Base-by-base conservation (phyloP, 1,284 basidiomycete species). In the Pseudozyma thailandica region DNA sequence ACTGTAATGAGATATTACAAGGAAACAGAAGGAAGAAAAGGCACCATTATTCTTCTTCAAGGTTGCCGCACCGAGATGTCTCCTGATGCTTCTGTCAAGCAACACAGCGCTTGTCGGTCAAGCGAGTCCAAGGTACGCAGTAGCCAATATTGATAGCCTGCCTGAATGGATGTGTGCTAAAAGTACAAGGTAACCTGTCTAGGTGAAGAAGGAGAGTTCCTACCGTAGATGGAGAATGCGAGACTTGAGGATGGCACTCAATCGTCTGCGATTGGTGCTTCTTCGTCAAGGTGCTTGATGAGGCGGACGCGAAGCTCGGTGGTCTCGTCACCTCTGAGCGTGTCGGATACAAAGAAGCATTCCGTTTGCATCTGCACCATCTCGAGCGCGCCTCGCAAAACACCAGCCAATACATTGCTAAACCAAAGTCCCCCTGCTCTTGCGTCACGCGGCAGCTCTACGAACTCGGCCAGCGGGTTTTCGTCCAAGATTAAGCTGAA, bases 301-400 rank as follows among this genome's bases (percentile, higher is more conserved):
- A 99, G 85, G 64, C 89, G 90, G 52, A 99, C 94, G 51, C 91
- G 88, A 71, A 99, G 90, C 84, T 97, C 94, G 10, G 96, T 98
- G 62, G 86, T 89, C 76, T 98, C 95, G 81, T 98, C 95, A 1
- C 96, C 96, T 60, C 93, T 86, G 63, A 98, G 86, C 13, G 90
- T 88, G 77, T 99, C 96, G 3, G 92, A 92, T 16, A 96, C 83
- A 84, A 98, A 98, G 50, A 89, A 88, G 18, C 89, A 90, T 71
- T 94, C 91, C 12, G 96, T 94, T 83, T 97, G 94, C 88, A 98
- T 92, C 84, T 98, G 95, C 76, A 96, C 96, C 96, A 99, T 99
- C 85, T 99, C 96, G 48, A 98, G 83, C 23, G 94, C 89, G 1
- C 96, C 96, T 52, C 94, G 86, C 45, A 98, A 84, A 1, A 98